These are phyloP conservation scores for Byssoonygena ceratinophila DNA, from an alignment of 2,329 filamentous ascomycete genomes.

Conservation along the genomic window DNA sequence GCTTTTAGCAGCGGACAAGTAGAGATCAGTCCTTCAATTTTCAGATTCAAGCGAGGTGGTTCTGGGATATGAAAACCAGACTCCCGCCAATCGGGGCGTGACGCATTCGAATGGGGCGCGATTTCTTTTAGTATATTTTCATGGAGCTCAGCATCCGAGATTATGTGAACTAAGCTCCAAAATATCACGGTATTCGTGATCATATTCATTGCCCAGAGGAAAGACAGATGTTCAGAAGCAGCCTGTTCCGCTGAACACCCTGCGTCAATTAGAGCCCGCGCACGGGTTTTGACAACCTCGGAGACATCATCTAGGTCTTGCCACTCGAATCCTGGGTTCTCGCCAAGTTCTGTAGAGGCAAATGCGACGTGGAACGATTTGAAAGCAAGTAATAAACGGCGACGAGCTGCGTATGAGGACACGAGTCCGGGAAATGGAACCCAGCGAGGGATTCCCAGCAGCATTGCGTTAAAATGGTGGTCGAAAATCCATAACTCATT, in stretches of 20 bases:
- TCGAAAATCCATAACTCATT: constrained; percentile 49
- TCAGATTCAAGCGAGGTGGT: constrained; percentile 34
- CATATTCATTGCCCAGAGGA: constrained; percentile 47
- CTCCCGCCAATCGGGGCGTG: constrained; percentile 28
- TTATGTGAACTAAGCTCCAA: constrained; percentile 42
- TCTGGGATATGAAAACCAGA: constrained; percentile 37
- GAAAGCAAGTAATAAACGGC: constrained; percentile 33
- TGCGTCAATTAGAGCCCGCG: constrained; percentile 32
- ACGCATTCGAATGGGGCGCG: constrained; percentile 32
- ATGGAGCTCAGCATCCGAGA: constrained; percentile 33
- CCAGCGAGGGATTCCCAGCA: constrained; percentile 47
- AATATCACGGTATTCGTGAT: constrained; percentile 45
- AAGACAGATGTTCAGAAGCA: constrained; percentile 36
- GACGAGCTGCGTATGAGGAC: constrained; percentile 39
- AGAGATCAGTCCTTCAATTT: constrained; percentile 32
- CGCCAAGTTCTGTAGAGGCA: constrained; percentile 33
- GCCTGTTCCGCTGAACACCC: constrained; percentile 31
- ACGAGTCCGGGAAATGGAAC: constrained; percentile 44
- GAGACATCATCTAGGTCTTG: constrained; percentile 42
- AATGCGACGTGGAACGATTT: constrained; percentile 37
- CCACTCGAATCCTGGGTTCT: constrained; percentile 36
- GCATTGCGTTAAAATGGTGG: constrained; percentile 43
- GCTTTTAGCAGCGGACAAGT: constrained; percentile 40
- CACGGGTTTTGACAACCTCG: constrained; percentile 35
- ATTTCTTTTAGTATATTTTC: constrained; percentile 39